Percentiles rank a stretch among this genome's conserved stretches.
Evolutionary conservation across 2,329 filamentous ascomycete genomes (phyloP).

Genomic region (Niveomyces coronatus): DNA sequence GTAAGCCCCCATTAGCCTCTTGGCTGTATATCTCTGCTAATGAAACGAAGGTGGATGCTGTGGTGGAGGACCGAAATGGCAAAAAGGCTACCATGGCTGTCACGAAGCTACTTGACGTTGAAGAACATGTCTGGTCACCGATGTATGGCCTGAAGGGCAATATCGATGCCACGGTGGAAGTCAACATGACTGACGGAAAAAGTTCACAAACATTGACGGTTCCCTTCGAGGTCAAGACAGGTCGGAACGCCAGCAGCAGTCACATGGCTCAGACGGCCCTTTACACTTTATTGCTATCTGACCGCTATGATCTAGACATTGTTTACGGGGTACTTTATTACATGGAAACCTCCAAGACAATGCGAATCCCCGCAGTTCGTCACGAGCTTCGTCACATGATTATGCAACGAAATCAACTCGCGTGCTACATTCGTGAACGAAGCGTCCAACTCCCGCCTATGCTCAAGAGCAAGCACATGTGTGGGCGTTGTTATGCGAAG

Average conservation of each 20-base stretch:
- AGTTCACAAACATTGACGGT: constrained; percentile 64
- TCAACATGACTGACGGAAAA: constrained; percentile 64
- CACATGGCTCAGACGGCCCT: constrained; percentile 91
- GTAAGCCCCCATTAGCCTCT: constrained; percentile 32
- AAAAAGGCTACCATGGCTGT: constrained; percentile 72
- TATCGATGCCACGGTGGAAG: constrained; percentile 92
- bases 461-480: constrained; percentile 71
- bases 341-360: constrained; percentile 78
- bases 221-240: constrained; percentile 93
- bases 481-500: constrained; percentile 83
- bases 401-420: constrained; percentile 85
- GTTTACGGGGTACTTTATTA: constrained; percentile 90
- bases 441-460: constrained; percentile 74
- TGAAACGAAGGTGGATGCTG: constrained; percentile 47
- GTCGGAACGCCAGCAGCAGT: constrained; percentile 67
- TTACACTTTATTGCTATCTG: constrained; percentile 84
- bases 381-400: constrained; percentile 94
- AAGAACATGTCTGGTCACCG: constrained; percentile 97
- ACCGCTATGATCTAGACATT: constrained; percentile 89
- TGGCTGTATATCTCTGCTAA: constrained; percentile 16
- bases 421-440: constrained; percentile 73
- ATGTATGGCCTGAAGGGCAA: constrained; percentile 97
- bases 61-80: constrained; percentile 70
- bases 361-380: constrained; percentile 73
- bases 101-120: constrained; percentile 88